A percentile compares a stretch with the other conserved stretches of the same genome.
Conservation (phyloP, 176 grass and related monocot genomes). For the Oryza glaberrima region DNA sequence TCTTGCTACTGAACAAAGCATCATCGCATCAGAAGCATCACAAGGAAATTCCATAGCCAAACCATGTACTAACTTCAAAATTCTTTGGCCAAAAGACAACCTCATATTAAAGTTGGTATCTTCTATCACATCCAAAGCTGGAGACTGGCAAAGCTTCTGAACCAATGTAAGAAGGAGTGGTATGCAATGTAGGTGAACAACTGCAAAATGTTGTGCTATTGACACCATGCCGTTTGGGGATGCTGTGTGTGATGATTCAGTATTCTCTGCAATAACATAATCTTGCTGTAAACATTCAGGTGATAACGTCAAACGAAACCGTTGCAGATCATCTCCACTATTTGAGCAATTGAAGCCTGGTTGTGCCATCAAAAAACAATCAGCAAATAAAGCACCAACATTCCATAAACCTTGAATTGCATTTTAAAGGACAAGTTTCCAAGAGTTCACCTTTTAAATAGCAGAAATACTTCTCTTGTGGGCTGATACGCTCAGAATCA, state of each 20-base stretch:
- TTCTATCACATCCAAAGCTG: constrained; percentile 68
- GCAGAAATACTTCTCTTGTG: constrained; percentile 62
- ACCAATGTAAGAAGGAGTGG: constrained; percentile 72
- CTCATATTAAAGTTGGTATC: constrained; percentile 77
- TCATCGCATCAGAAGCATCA: constrained; percentile 57
- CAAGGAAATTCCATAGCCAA: constrained; percentile 64
- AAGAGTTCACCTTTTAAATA: constrained; percentile 69
- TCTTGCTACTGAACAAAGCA: constrained; percentile 62
- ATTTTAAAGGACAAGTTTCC: constrained; percentile 27
- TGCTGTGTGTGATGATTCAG: constrained; percentile 41
- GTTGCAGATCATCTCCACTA: constrained; percentile 55
- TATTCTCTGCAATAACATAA: constrained; percentile 48
- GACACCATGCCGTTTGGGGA: constrained; percentile 63
- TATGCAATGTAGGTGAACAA: constrained; percentile 67
- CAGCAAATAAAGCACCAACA: constrained; percentile 42
- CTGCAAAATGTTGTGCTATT: constrained; percentile 65
- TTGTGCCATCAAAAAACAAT: constrained; percentile 29
- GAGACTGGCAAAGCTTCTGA: constrained; percentile 65
- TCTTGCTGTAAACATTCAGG: constrained; percentile 63
- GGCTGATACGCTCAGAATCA: constrained; percentile 43
- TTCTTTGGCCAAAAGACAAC: constrained; percentile 78
- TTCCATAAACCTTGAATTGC: constrained; percentile 18
- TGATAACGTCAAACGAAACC: constrained; percentile 65
- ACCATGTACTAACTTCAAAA: constrained; percentile 70
- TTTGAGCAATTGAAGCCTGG: constrained; percentile 77